phyloP scores from a whole-genome alignment of 2,329 filamentous ascomycete species.

The Paraphaeosphaeria minitans region DNA sequence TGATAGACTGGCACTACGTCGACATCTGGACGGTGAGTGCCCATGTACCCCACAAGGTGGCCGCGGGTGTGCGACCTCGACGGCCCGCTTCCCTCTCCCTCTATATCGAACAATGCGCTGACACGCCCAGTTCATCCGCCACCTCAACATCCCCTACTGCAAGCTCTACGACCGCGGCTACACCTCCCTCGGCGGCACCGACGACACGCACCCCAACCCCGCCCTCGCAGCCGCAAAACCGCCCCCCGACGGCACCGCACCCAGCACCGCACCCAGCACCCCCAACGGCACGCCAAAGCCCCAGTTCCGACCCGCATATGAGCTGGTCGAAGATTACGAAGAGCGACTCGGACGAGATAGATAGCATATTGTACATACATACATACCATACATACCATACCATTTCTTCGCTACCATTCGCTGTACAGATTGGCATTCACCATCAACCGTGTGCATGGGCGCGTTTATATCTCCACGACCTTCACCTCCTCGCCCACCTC shows the following conservation, averaged over 20 bases:
- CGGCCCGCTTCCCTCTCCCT: too few species aligned
- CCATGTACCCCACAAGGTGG: too few species aligned
- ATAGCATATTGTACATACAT: background rate
- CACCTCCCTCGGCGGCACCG: constrained; percentile 87
- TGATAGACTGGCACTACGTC: constrained; percentile 96
- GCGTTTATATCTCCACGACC: constrained; percentile 11
- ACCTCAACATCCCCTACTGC: constrained; percentile 83
- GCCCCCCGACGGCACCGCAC: constrained; percentile 17
- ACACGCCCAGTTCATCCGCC: constrained; percentile 70
- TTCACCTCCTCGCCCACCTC: background rate
- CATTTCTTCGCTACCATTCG: background rate
- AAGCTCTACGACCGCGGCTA: constrained; percentile 86
- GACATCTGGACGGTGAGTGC: constrained; percentile 88
- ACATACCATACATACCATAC: background rate
- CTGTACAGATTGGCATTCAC: background rate
- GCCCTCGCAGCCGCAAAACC: constrained; percentile 48
- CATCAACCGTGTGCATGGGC: too few species aligned
- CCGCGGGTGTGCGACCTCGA: too few species aligned
- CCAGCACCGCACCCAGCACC: constrained; percentile 19
- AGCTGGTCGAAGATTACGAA: constrained; percentile 48
- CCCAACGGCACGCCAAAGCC: constrained; percentile 23
- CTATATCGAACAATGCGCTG: background rate
- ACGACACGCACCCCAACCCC: constrained; percentile 90
- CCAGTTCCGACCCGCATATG: constrained; percentile 47
- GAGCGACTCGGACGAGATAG: constrained; percentile 47